Evolutionary conservation across 1,139 yeast genomes (phyloP).

Genomic region (Debaryomyces subglobosus): DNA sequence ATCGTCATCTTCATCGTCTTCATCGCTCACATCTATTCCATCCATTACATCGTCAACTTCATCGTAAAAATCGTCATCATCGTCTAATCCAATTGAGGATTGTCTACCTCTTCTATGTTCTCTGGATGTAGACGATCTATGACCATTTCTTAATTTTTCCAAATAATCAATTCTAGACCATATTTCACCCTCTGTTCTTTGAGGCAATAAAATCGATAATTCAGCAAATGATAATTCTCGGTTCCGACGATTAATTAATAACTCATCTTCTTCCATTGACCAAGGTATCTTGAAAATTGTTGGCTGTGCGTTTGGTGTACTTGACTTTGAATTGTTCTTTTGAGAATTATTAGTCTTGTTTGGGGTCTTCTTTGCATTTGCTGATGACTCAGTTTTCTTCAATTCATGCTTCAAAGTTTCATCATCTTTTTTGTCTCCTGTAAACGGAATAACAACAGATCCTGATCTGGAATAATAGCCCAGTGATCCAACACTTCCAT

Average conservation of each 20-base stretch:
- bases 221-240: constrained; percentile 73
- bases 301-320: constrained; percentile 13
- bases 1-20: constrained; percentile 39
- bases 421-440: constrained; percentile 35
- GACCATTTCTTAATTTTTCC: constrained; percentile 50
- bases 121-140: constrained; percentile 35
- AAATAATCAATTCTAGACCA: constrained; percentile 61
- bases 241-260: constrained; percentile 58
- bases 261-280: constrained; percentile 74
- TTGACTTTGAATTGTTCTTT: constrained; percentile 11
- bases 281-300: constrained; percentile 48
- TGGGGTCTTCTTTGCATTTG: constrained; percentile 11
- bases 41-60: constrained; percentile 42
- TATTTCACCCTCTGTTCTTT: constrained; percentile 75
- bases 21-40: constrained; percentile 39
- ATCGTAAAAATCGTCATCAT: constrained; percentile 50
- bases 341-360: constrained; percentile 7
- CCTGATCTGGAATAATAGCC: constrained; percentile 49
- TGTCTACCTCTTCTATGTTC: constrained; percentile 41
- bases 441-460: constrained; percentile 47
- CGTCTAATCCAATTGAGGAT: constrained; percentile 47
- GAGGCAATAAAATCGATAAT: constrained; percentile 70
- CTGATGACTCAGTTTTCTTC: constrained; percentile 16
- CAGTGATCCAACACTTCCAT: constrained; percentile 41
- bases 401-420: constrained; percentile 24